phyloP scores from a whole-genome alignment of 495 filamentous ascomycete species.

The Annulohypoxylon nitens region DNA sequence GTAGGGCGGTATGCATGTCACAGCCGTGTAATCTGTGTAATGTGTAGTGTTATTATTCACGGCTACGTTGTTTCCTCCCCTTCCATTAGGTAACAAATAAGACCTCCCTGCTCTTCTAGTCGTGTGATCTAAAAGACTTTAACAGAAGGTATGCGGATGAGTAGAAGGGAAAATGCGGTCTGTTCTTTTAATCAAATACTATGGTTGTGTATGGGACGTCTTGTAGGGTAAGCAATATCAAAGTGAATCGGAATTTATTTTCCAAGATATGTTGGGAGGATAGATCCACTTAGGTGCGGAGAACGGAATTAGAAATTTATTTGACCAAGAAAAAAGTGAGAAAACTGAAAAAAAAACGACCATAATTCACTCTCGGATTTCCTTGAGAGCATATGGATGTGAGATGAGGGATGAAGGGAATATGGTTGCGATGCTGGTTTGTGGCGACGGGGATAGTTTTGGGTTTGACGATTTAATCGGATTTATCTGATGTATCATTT shows the following conservation, averaged over 20 bases:
- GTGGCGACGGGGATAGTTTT: no score
- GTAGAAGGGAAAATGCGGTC: constrained; percentile 40
- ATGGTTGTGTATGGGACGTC: constrained; percentile 11
- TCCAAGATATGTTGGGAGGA: constrained; percentile 24
- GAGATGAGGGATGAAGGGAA: no score
- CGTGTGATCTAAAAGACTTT: constrained; percentile 21
- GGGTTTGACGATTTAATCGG: no score
- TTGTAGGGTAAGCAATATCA: constrained; percentile 37
- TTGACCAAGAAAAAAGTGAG: neutral
- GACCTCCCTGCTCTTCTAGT: neutral
- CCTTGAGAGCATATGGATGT: neutral
- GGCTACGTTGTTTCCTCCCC: constrained; percentile 21
- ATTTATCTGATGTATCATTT: no score
- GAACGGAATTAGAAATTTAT: constrained; percentile 2
- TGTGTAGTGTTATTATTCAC: constrained; percentile 5
- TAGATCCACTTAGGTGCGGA: constrained; percentile 10
- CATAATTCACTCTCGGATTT: neutral
- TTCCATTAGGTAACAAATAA: constrained; percentile 19
- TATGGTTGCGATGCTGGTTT: no score
- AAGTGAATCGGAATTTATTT: neutral
- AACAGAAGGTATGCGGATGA: constrained; percentile 15
- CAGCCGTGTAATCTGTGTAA: constrained; percentile 5
- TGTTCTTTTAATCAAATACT: constrained; percentile 36
- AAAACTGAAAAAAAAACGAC: constrained; percentile 22
- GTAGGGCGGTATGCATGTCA: constrained; percentile 35